Percentiles rank a stretch among this genome's conserved stretches.
These are phyloP conservation scores for Chlamydomonas sphaeroides DNA, from an alignment of 139 green algal genomes.

Conservation along the genomic window DNA sequence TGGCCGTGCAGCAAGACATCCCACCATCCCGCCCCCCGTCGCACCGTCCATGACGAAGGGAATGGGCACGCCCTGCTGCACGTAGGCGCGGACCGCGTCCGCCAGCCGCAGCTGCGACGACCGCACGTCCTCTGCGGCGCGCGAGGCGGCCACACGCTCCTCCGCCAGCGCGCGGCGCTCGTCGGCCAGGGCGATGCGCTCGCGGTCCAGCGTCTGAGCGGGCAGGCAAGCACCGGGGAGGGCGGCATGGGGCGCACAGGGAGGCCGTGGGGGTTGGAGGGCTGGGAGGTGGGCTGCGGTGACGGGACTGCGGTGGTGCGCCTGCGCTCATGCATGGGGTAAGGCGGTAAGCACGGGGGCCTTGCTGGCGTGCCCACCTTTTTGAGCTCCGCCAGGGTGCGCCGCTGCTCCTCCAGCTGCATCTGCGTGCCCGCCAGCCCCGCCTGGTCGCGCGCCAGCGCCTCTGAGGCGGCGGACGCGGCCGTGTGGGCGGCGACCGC, in stretches of 20 bases:
- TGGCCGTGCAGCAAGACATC: no score
- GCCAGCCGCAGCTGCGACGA: constrained; percentile 42
- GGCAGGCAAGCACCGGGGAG: no score
- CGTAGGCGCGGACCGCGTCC: constrained; percentile 46
- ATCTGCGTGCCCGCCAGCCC: background rate
- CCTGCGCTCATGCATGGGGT: no score
- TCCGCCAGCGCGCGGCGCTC: constrained; percentile 50
- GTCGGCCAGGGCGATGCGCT: constrained; percentile 46
- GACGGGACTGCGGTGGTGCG: no score
- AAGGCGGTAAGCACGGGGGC: no score
- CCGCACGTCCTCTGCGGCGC: constrained; percentile 31
- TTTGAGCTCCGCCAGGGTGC: constrained; percentile 22
- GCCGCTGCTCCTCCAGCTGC: constrained; percentile 45
- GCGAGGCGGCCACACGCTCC: constrained; percentile 46
- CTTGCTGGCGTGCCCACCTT: constrained; percentile 12
- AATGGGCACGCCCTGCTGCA: constrained; percentile 56
- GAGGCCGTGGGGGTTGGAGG: no score
- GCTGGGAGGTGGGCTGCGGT: no score
- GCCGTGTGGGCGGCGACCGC: no score
- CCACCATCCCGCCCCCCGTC: no score
- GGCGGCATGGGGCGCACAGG: no score
- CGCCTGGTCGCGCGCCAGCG: background rate
- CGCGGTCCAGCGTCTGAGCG: constrained; percentile 50
- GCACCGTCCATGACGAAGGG: constrained; percentile 50
- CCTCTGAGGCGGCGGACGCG: background rate